Conservation (phyloP, 2,329 filamentous ascomycete genomes). For the Aureobasidium sp. region DNA sequence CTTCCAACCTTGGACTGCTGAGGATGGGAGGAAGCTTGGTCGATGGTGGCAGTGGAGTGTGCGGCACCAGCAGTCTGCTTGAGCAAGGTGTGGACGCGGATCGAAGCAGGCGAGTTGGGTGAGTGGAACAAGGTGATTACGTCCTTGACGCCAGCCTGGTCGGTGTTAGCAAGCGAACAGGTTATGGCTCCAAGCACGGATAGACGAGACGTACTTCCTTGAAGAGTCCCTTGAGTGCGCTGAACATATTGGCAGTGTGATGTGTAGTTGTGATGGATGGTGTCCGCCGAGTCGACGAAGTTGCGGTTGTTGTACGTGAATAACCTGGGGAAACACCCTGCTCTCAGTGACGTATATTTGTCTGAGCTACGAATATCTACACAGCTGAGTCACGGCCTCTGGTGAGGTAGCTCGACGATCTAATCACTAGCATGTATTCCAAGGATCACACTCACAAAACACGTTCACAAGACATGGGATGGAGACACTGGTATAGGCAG, state of each 20-base stretch:
- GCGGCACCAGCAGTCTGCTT: constrained; percentile 71
- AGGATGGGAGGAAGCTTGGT: constrained; percentile 62
- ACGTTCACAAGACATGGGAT: neutral
- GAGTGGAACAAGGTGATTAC: constrained; percentile 96
- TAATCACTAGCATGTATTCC: too few relatives aligned
- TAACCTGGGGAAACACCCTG: neutral
- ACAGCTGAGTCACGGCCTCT: too few relatives aligned
- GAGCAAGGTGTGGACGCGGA: constrained; percentile 64
- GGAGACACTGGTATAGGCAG: neutral
- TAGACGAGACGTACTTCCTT: constrained; percentile 31
- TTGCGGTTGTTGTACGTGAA: too few relatives aligned
- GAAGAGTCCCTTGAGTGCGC: constrained; percentile 37
- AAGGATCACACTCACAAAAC: too few relatives aligned
- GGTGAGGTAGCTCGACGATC: too few relatives aligned
- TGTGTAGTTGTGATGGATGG: neutral
- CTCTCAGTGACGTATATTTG: neutral
- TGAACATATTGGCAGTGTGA: constrained; percentile 5
- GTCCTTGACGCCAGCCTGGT: constrained; percentile 50
- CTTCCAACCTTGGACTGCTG: constrained; percentile 51
- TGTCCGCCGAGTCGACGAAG: neutral
- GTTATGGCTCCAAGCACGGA: too few relatives aligned
- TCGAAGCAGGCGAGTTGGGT: constrained; percentile 62
- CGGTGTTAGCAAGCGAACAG: neutral
- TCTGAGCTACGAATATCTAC: neutral
- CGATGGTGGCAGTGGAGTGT: constrained; percentile 57